phyloP scores from a whole-genome alignment of 2,329 filamentous ascomycete genomes.

The Aspergillus pseudonomiae region DNA sequence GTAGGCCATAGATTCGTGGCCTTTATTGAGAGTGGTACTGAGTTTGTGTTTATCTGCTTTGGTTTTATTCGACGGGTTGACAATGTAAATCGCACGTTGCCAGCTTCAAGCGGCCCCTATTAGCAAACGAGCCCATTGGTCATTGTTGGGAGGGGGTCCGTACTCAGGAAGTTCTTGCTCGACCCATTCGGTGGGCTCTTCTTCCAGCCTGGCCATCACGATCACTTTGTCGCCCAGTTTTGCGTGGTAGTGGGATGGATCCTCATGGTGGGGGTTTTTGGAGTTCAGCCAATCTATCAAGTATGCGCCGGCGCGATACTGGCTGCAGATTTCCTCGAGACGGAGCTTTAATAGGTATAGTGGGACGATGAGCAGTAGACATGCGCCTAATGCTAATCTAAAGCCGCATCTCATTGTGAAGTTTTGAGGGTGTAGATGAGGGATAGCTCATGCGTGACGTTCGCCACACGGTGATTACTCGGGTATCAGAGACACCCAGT shows the following conservation, averaged over 20 bases:
- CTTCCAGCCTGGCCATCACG: constrained; percentile 48
- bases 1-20: constrained; percentile 52
- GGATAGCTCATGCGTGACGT: not conserved
- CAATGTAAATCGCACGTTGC: constrained; percentile 51
- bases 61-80: constrained; percentile 37
- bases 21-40: constrained; percentile 46
- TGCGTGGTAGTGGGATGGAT: constrained; percentile 7
- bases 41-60: constrained; percentile 26
- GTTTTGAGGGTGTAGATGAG: not conserved
- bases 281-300: constrained; percentile 34
- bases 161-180: constrained; percentile 50
- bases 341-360: constrained; percentile 36
- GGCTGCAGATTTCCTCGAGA: constrained; percentile 37
- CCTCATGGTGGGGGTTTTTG: constrained; percentile 14
- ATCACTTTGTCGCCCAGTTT: constrained; percentile 42
- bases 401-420: constrained; percentile 35
- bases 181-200: constrained; percentile 52
- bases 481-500: not conserved
- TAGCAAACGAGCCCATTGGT: not conserved
- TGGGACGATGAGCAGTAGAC: constrained; percentile 28
- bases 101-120: constrained; percentile 34
- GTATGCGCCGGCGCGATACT: constrained; percentile 42
- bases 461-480: not conserved
- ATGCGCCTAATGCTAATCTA: constrained; percentile 31
- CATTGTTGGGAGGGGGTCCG: constrained; percentile 5